Percentiles rank a stretch among this genome's conserved stretches.
Conservation (phyloP, 805 yeast genomes). For the Monosporozyma aerobia region DNA sequence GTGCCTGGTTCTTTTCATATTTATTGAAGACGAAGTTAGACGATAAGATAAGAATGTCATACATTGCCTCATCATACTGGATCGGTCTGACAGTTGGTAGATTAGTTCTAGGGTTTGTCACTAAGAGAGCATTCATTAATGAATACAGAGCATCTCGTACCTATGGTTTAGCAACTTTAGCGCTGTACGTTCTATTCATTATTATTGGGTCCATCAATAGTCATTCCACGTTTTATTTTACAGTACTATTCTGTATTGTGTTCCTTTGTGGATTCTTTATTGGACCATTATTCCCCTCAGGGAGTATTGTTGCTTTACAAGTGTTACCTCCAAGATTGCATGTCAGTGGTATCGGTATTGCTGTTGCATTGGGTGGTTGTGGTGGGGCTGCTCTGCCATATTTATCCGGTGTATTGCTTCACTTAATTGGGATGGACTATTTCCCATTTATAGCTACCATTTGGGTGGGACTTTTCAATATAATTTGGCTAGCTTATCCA, state of each 20-base stretch:
- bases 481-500: constrained; percentile 25
- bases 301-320: constrained; percentile 54
- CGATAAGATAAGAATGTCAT: constrained; percentile 41
- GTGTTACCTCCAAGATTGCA: constrained; percentile 52
- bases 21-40: constrained; percentile 47
- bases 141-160: constrained; percentile 34
- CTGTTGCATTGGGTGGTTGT: constrained; percentile 72
- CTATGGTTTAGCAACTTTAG: constrained; percentile 29
- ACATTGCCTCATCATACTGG: constrained; percentile 65
- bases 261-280: constrained; percentile 49
- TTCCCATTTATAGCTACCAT: constrained; percentile 24
- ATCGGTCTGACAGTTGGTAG: constrained; percentile 61
- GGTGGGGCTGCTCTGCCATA: constrained; percentile 76
- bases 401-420: constrained; percentile 40
- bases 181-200: constrained; percentile 29
- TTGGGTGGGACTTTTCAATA: constrained; percentile 14
- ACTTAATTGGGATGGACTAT: constrained; percentile 19
- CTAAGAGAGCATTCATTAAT: constrained; percentile 37
- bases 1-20: constrained; percentile 64
- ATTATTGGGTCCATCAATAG: constrained; percentile 15
- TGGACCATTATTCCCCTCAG: constrained; percentile 70
- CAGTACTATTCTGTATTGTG: constrained; percentile 17
- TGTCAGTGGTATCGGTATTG: constrained; percentile 61
- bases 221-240: constrained; percentile 13
- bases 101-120: constrained; percentile 45